A percentile compares a stretch with the other conserved stretches of the same genome.
Conservation (phyloP, 768 basidiomycete species). For the Russula emetica region DNA sequence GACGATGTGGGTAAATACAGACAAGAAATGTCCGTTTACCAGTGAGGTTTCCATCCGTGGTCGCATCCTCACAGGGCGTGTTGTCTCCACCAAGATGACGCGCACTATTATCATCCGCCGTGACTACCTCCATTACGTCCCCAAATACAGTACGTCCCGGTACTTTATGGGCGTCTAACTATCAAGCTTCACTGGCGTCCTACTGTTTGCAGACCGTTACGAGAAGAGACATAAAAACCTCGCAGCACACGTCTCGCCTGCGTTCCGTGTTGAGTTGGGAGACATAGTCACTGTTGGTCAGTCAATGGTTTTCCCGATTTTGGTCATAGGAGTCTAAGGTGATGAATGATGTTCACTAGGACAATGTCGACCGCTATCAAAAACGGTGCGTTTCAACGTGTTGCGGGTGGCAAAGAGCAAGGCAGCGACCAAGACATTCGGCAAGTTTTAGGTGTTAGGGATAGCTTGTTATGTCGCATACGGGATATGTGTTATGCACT, state of each 20-base stretch:
- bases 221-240: conserved; percentile 99
- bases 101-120: conserved; percentile 96
- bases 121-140: conserved; percentile 93
- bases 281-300: conserved; percentile 92
- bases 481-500: conserved; percentile 33
- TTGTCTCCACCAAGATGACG: conserved; percentile 99
- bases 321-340: conserved; percentile 10
- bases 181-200: background rate
- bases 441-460: conserved; percentile 69
- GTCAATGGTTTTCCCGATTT: conserved; percentile 34
- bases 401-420: conserved; percentile 92
- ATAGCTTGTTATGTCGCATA: conserved; percentile 26
- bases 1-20: conserved; percentile 39
- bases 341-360: conserved; percentile 43
- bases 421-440: conserved; percentile 85
- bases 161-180: background rate
- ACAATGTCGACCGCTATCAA: conserved; percentile 98
- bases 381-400: conserved; percentile 99
- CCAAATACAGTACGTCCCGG: conserved; percentile 85
- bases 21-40: conserved; percentile 99
- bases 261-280: conserved; percentile 96
- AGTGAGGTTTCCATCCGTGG: conserved; percentile 97
- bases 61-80: conserved; percentile 96
- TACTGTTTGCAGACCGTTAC: conserved; percentile 72
- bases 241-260: conserved; percentile 94